A percentile compares a stretch with the other conserved stretches of the same genome.
These are phyloP conservation scores for Sporothrix pallida DNA, from an alignment of 2,329 filamentous ascomycete species.

Conservation along the genomic window DNA sequence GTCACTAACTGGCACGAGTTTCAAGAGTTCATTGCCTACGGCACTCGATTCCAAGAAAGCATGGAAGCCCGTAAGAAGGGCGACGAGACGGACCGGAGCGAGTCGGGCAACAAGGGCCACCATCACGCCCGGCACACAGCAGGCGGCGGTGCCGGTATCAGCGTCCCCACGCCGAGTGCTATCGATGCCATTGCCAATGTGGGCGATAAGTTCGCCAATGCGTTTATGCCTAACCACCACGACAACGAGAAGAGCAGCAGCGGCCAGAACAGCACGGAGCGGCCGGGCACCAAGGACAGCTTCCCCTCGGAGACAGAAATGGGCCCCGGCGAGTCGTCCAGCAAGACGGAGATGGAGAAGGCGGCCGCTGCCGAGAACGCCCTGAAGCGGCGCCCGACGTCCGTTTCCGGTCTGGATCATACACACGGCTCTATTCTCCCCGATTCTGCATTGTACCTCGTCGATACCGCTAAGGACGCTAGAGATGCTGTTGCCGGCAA, in stretches of 20 bases:
- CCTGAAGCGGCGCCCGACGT: conserved; percentile 37
- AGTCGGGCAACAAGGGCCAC: conserved; percentile 20
- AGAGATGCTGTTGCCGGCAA: conserved; percentile 36
- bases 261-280: conserved; percentile 8
- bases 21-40: conserved; percentile 79
- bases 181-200: conserved; percentile 45
- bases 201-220: conserved; percentile 45
- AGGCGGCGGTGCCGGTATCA: conserved; percentile 48
- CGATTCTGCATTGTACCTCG: not conserved
- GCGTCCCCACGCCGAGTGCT: conserved; percentile 50
- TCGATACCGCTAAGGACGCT: conserved; percentile 28
- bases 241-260: conserved; percentile 30
- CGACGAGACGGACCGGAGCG: conserved; percentile 54
- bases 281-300: conserved; percentile 40
- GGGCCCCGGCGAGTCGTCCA: conserved; percentile 36
- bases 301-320: conserved; percentile 40
- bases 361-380: conserved; percentile 42
- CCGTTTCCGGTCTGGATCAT: conserved; percentile 27
- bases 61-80: conserved; percentile 61
- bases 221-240: conserved; percentile 37
- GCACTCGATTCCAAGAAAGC: conserved; percentile 74
- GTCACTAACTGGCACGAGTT: conserved; percentile 94
- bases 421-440: not conserved
- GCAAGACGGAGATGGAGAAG: conserved; percentile 42
- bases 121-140: conserved; percentile 39